Percentiles rank a stretch among this genome's conserved stretches.
Evolutionary conservation across 108 stramenopile species (phyloP).

Genomic region (Epithemia pelagica): DNA sequence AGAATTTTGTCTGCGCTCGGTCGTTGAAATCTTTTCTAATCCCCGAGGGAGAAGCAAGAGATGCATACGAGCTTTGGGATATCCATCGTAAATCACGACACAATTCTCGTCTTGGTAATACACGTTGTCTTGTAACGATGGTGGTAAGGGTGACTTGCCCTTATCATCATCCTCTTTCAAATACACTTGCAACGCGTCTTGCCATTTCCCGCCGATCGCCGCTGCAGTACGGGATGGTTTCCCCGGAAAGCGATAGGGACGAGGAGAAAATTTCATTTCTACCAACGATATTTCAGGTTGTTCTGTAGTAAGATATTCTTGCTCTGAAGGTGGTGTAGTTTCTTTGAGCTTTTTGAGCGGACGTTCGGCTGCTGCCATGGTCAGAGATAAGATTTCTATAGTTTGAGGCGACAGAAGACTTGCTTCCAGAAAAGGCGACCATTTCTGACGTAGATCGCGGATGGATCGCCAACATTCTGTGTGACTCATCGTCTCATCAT

Average conservation of each 20-base stretch:
- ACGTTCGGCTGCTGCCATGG: no score
- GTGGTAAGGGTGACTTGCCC: neutral
- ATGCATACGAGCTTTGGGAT: neutral
- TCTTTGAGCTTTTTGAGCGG: no score
- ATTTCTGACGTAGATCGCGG: no score
- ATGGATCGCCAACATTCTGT: no score
- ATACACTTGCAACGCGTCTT: neutral
- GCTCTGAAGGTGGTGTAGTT: no score
- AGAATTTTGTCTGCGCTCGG: neutral
- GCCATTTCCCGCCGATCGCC: neutral
- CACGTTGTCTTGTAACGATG: neutral
- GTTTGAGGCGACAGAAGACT: no score
- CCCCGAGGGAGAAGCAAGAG: neutral
- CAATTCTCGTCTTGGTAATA: neutral
- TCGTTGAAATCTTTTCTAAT: neutral
- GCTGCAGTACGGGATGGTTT: neutral
- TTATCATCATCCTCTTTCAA: neutral
- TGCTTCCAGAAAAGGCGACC: no score
- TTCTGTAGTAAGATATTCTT: no score
- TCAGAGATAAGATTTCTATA: no score
- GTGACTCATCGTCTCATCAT: no score
- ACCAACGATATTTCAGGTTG: no score
- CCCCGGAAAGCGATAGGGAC: neutral
- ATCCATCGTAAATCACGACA: neutral
- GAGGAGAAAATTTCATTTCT: no score